Evolutionary conservation across 495 filamentous ascomycete species (phyloP), one percentile per base, ranked within the genome.

Genomic region (Neurospora pannonica): DNA sequence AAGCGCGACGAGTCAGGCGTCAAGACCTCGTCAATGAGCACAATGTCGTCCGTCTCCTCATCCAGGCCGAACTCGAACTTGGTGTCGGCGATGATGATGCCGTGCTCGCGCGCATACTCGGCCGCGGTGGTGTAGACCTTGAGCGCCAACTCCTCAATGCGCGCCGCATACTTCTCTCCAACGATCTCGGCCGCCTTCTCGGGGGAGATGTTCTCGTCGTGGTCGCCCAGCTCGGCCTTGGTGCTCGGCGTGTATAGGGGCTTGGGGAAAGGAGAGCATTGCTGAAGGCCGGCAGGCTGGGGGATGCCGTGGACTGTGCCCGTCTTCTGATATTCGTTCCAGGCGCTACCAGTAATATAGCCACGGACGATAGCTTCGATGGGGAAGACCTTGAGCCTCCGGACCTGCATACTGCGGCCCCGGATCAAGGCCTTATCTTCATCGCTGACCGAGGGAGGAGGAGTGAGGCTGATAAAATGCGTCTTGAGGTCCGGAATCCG

Each of bases 341-440:
- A 99, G 5, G 94, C 94, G 72, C 91, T 93, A 15, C 96, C 96
- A 7, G 95, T 97, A 82, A 99, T 91, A 83, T 98, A 98, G 72
- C 96, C 95, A 38, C 95, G 91, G 3, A 97, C 94, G 70, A 86
- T 86, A 21, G 92, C 93, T 83, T 98, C 96, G 74, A 98, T 88
- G n/a, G 93, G 93, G 73, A 97, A 91, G 71, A 97, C 88, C 71
- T 90, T 88, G 37, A 93, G 86, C 75, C 89, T 90, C 75, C 91
- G 91, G 71, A 97, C 94, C 75, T 91, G 88, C 94, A 97, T 97
- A 77, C 88, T 90, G 54, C 94, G 90, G 77, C 87, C 87, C 71
- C 89, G 88, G 21, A 96, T 85, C 69, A 86, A 81, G 15, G 77
- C 83, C 11, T 76, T 42, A 21, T 77, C 72, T 42, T 85, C 31